A percentile compares a stretch with the other conserved stretches of the same genome.
Conservation (phyloP, 805 yeast species). For the Sporopachydermia quercuum region DNA sequence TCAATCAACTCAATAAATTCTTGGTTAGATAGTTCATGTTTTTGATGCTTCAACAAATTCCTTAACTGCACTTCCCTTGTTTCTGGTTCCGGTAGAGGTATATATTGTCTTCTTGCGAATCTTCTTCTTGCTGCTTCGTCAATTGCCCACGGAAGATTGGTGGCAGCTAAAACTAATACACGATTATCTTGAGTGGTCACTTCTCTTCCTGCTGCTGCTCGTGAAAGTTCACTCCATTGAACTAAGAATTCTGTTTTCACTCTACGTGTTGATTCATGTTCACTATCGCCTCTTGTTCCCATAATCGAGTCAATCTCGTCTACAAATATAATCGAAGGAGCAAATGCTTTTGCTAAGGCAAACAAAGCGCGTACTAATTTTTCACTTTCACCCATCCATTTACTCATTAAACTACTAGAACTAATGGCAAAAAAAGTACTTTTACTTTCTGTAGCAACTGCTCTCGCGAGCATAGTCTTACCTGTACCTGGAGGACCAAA, state of each 20-base stretch:
- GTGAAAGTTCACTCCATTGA: conserved; percentile 87
- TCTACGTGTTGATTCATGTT: conserved; percentile 77
- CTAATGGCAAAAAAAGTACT: conserved; percentile 87
- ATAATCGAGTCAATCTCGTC: conserved; percentile 91
- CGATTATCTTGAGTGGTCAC: conserved; percentile 24
- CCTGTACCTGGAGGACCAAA: conserved; percentile 99
- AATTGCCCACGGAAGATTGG: conserved; percentile 92
- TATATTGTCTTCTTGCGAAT: conserved; percentile 81
- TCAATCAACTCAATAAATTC: conserved; percentile 48
- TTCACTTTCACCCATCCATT: conserved; percentile 77
- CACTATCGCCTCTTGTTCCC: conserved; percentile 65
- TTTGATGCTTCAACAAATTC: conserved; percentile 56
- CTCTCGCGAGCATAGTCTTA: conserved; percentile 91
- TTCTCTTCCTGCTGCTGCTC: conserved; percentile 71
- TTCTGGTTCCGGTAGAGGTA: conserved; percentile 82
- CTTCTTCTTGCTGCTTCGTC: conserved; percentile 95
- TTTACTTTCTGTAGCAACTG: conserved; percentile 89
- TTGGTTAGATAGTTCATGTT: conserved; percentile 46
- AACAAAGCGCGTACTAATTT: conserved; percentile 83
- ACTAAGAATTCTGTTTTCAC: conserved; percentile 87
- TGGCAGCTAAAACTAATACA: conserved; percentile 85
- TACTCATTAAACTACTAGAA: conserved; percentile 80
- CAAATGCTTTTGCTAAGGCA: conserved; percentile 64
- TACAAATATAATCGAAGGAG: conserved; percentile 89
- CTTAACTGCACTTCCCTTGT: conserved; percentile 61